Percentiles rank a stretch among this genome's conserved stretches.
phyloP scores from a whole-genome alignment of 2,329 filamentous ascomycete genomes.

The Epichloe brachyelytri region DNA sequence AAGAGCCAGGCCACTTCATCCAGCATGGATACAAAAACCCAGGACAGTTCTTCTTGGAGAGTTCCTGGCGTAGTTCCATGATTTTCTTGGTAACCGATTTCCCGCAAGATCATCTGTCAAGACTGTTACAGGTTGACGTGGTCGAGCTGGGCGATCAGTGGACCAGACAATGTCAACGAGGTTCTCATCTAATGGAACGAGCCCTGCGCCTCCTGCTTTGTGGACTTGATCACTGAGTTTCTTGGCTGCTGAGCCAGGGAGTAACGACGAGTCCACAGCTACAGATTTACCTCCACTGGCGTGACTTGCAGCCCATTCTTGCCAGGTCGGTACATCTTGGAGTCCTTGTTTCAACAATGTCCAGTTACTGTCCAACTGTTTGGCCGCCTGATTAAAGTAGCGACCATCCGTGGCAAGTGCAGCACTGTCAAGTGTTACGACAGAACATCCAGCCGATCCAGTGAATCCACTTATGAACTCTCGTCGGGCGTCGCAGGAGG shows the following conservation, averaged over 20 bases:
- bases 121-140: slow-evolving; percentile 62
- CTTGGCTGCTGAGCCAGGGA: slow-evolving; percentile 50
- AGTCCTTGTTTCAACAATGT: slow-evolving; percentile 81
- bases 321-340: slow-evolving; percentile 90
- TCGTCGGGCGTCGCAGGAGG: slow-evolving; percentile 82
- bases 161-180: slow-evolving; percentile 89
- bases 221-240: slow-evolving; percentile 79
- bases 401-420: slow-evolving; percentile 88
- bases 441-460: slow-evolving; percentile 85
- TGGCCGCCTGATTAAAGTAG: slow-evolving; percentile 93
- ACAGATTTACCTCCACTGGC: slow-evolving; percentile 78
- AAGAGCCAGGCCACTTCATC: slow-evolving; percentile 99
- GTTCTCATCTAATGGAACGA: slow-evolving; percentile 67
- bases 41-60: slow-evolving; percentile 77
- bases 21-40: slow-evolving; percentile 90
- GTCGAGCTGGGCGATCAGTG: slow-evolving; percentile 55
- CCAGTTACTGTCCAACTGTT: slow-evolving; percentile 90
- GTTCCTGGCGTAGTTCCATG: slow-evolving; percentile 72
- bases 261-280: slow-evolving; percentile 78
- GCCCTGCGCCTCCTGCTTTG: slow-evolving; percentile 66
- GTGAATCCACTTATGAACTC: slow-evolving; percentile 90
- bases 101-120: slow-evolving; percentile 59
- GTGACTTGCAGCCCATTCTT: slow-evolving; percentile 87
- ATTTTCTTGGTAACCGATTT: slow-evolving; percentile 77
- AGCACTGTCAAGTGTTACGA: slow-evolving; percentile 76